A percentile compares a stretch with the other conserved stretches of the same genome.
Conservation (phyloP, 805 yeast genomes). For the Teunomyces funiuensis region DNA sequence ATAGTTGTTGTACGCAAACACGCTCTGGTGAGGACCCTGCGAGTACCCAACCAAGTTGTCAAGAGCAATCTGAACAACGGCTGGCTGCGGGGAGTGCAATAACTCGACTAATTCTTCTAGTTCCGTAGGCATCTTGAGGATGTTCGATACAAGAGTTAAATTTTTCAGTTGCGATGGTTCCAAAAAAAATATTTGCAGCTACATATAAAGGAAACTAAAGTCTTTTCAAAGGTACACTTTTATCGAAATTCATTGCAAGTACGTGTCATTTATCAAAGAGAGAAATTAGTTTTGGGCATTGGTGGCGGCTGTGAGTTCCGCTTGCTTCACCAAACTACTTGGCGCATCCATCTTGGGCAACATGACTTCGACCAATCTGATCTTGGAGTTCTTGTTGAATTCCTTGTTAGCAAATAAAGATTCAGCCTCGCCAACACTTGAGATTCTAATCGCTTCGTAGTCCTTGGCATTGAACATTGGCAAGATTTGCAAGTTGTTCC, state of each 20-base stretch:
- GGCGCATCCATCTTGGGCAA: conserved; percentile 72
- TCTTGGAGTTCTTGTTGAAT: conserved; percentile 56
- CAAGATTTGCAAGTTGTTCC: conserved; percentile 62
- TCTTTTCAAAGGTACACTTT: too few relatives aligned
- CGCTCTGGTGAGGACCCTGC: conserved; percentile 60
- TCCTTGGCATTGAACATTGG: conserved; percentile 59
- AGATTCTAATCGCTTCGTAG: conserved; percentile 54
- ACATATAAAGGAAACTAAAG: neutral
- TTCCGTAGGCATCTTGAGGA: conserved; percentile 40
- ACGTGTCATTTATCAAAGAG: neutral
- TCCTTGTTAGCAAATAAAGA: conserved; percentile 44
- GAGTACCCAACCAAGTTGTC: conserved; percentile 82
- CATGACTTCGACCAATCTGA: conserved; percentile 68
- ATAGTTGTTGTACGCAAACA: conserved; percentile 70
- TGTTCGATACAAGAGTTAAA: neutral
- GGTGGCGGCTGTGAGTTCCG: conserved; percentile 22
- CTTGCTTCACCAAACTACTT: conserved; percentile 43
- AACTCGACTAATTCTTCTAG: conserved; percentile 66
- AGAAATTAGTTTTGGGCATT: conserved; percentile 4
- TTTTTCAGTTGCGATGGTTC: conserved; percentile 7
- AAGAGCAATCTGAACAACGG: conserved; percentile 79
- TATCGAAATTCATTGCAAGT: neutral
- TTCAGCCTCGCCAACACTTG: conserved; percentile 59
- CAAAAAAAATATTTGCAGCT: conserved; percentile 8
- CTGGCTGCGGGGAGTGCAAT: conserved; percentile 77